These are phyloP conservation scores for Herpetospermum pedunculosum DNA, from an alignment of 306 rosid species.

Conservation along the genomic window DNA sequence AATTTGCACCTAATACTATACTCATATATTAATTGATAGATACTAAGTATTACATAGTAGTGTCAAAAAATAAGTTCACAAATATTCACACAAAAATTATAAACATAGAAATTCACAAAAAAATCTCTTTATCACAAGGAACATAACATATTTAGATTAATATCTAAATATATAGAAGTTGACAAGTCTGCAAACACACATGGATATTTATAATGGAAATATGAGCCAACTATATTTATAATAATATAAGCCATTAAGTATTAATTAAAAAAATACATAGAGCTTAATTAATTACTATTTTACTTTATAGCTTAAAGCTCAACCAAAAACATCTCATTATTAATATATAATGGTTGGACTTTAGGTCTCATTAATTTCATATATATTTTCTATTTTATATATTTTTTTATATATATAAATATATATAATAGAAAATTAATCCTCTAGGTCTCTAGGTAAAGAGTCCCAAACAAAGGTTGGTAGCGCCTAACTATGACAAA, in stretches of 20 bases:
- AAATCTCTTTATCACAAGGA: background rate
- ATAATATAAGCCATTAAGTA: background rate
- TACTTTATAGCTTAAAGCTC: background rate
- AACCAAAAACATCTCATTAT: background rate
- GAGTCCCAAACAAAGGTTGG: slow-evolving; percentile 5
- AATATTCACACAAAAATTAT: no score
- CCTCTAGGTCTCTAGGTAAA: slow-evolving; percentile 1
- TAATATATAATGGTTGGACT: background rate
- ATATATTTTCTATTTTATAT: no score
- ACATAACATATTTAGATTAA: background rate
- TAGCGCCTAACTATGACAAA: background rate
- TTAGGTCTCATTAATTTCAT: background rate
- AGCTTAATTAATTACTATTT: background rate
- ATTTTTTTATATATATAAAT: background rate
- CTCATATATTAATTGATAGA: no score
- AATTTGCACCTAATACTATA: no score
- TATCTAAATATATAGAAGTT: background rate
- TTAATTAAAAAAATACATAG: background rate
- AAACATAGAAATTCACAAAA: background rate
- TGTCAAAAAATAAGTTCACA: no score
- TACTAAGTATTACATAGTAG: no score
- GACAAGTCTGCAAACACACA: background rate
- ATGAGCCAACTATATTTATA: background rate
- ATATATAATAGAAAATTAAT: background rate
- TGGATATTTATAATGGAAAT: background rate